Conservation (phyloP, 345 rosid species). For the Pugionium cornutum region DNA sequence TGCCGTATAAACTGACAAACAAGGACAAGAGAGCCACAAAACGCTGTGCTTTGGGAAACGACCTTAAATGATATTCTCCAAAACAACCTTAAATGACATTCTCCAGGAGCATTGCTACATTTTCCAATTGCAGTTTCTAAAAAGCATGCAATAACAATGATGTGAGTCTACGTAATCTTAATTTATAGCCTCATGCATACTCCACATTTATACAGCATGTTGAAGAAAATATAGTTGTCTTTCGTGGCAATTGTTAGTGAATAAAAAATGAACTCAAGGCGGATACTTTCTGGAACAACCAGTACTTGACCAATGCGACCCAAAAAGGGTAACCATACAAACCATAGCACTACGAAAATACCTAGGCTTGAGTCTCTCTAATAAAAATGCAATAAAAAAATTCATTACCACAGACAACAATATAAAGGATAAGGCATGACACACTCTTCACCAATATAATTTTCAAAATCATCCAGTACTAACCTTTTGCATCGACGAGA, state of each 20-base stretch:
- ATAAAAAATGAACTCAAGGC: slow-evolving; percentile 9
- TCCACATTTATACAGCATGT: slow-evolving; percentile 19
- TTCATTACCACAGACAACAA: slow-evolving; percentile 25
- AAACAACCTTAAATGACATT: slow-evolving; percentile 20
- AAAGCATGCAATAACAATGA: slow-evolving; percentile 23
- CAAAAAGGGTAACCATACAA: slow-evolving; percentile 9
- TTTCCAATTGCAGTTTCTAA: not conserved
- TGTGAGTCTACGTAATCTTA: slow-evolving; percentile 20
- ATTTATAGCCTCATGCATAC: slow-evolving; percentile 7
- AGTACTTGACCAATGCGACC: not conserved
- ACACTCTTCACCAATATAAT: slow-evolving; percentile 12
- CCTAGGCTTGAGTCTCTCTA: slow-evolving; percentile 9
- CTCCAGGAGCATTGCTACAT: slow-evolving; percentile 9
- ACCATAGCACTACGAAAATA: slow-evolving; percentile 5
- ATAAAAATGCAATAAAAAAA: not conserved
- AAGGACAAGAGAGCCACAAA: slow-evolving; percentile 18
- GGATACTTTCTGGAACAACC: slow-evolving; percentile 9
- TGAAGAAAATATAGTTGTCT: slow-evolving; percentile 7
- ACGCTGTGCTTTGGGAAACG: slow-evolving; percentile 12
- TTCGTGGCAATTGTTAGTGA: not conserved
- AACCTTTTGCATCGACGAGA: slow-evolving; percentile 93
- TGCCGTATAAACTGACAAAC: slow-evolving; percentile 12
- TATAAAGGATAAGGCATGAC: slow-evolving; percentile 6
- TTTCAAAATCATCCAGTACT: slow-evolving; percentile 31
- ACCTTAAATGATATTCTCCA: too few relatives aligned